Evolutionary conservation across 495 filamentous ascomycete species (phyloP).

Genomic region (Tetracladium setigerum): DNA sequence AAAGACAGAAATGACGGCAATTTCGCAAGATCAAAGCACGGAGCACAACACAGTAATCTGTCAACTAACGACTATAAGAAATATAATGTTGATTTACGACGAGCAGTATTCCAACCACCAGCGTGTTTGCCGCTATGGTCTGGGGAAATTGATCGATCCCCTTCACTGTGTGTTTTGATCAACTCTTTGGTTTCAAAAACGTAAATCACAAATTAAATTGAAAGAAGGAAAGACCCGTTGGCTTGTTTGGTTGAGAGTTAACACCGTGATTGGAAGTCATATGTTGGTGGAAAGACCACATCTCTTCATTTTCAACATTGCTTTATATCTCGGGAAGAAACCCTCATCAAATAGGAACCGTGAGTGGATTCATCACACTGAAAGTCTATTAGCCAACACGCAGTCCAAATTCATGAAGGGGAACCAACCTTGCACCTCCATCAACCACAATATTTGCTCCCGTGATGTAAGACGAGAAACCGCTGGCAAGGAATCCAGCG

Average conservation of each 20-base stretch:
- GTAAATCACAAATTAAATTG: too few relatives aligned
- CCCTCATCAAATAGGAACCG: conserved; percentile 29
- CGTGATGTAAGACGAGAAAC: conserved; percentile 64
- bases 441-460: conserved; percentile 54
- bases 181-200: too few relatives aligned
- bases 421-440: conserved; percentile 38
- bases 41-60: too few relatives aligned
- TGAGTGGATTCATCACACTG: conserved; percentile 35
- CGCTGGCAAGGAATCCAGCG: conserved; percentile 49
- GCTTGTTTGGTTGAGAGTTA: conserved; percentile 6
- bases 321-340: conserved; percentile 4
- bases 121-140: too few relatives aligned
- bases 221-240: too few relatives aligned
- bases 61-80: too few relatives aligned
- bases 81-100: too few relatives aligned
- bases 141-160: too few relatives aligned
- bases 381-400: conserved; percentile 4
- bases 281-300: not conserved
- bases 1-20: too few relatives aligned
- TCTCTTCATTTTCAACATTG: conserved; percentile 1
- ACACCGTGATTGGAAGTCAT: conserved; percentile 1
- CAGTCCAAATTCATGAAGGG: not conserved
- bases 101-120: too few relatives aligned
- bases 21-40: too few relatives aligned
- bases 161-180: too few relatives aligned